phyloP scores from a whole-genome alignment of 495 filamentous ascomycete genomes.

The Apodospora peruviana region DNA sequence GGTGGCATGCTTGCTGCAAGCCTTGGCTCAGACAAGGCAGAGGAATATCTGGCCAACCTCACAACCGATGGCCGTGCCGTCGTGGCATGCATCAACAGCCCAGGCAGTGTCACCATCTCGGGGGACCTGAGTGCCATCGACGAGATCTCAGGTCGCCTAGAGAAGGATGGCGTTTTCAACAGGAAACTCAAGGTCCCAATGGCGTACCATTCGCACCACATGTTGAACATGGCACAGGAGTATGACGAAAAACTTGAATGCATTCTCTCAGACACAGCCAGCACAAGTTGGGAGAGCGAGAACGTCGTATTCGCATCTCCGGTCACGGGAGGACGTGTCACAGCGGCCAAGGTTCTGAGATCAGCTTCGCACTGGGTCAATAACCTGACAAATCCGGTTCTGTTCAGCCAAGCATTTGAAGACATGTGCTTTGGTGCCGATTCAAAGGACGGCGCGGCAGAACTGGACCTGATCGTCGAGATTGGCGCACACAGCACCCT shows the following conservation, averaged over 20 bases:
- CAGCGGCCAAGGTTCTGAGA: not conserved
- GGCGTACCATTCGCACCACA: conserved; percentile 43
- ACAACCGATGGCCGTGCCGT: not conserved
- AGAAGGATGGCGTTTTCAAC: conserved; percentile 24
- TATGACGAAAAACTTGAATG: conserved; percentile 24
- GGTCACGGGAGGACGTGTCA: conserved; percentile 17
- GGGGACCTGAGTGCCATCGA: conserved; percentile 34
- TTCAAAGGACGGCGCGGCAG: too few species aligned
- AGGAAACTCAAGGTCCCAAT: conserved; percentile 30
- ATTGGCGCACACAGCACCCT: conserved; percentile 26
- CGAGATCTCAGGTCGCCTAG: conserved; percentile 18
- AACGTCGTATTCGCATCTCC: conserved; percentile 21
- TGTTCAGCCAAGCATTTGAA: not conserved
- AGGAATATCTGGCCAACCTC: not conserved
- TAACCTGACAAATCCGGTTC: not conserved
- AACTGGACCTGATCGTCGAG: conserved; percentile 19
- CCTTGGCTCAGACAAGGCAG: not conserved
- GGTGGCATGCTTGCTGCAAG: conserved; percentile 36
- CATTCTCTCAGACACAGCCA: conserved; percentile 30
- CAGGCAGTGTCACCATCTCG: conserved; percentile 40
- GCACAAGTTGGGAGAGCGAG: not conserved
- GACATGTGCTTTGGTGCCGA: too few species aligned
- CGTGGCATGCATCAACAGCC: conserved; percentile 47
- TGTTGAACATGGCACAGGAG: conserved; percentile 31
- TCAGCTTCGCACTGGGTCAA: not conserved